Evolutionary conservation across 176 grass and related monocot genomes (phyloP), one percentile per base, ranked within the genome.

Genomic region (Olyra latifolia): DNA sequence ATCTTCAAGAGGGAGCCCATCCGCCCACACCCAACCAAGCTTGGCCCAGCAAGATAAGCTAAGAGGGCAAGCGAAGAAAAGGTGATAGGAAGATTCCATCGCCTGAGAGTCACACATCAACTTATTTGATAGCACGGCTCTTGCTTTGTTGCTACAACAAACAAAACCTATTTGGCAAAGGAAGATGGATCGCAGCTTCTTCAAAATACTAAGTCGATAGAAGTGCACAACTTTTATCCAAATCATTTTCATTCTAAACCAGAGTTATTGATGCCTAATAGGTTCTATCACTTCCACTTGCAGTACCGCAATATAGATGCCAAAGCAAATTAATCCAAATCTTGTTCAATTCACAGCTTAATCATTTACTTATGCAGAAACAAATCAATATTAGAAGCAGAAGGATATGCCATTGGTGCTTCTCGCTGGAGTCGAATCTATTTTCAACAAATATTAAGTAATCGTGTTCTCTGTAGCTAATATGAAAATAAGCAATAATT

Each of bases 301-400:
- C 64, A 73, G 28, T 44, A 57, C 35, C 20, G 6, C 14, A 45
- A 23, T 44, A 74, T 24, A 64, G 59, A 53, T 75, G 15, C 7
- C 32, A 35, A 80, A 80, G 44, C 7, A 65, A 49, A 85, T 62
- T 24, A 85, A 56, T 29, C 44, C 28, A 50, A 72, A 61, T 12
- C 7, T 75, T 75, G 0, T 39, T 41, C 52, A 58, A 56, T 19
- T 72, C 4, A 53, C 6, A 30, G 38, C 52, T 71, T 40, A 82
- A 65, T 42, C 65, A 79, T 30, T 35, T 28, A 52, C 30, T 19
- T 74, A 82, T 25, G 70, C 52, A 75, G 52, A 75, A 44, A 49
- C n/a, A n/a, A 48, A 43, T 27, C 59, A 43, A 19, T 16, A 43
- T 8, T 35, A 55, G 42, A 79, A 54, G 46, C 24, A 65, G 29